Conservation (phyloP, 768 basidiomycete species). For the Suillus discolor region DNA sequence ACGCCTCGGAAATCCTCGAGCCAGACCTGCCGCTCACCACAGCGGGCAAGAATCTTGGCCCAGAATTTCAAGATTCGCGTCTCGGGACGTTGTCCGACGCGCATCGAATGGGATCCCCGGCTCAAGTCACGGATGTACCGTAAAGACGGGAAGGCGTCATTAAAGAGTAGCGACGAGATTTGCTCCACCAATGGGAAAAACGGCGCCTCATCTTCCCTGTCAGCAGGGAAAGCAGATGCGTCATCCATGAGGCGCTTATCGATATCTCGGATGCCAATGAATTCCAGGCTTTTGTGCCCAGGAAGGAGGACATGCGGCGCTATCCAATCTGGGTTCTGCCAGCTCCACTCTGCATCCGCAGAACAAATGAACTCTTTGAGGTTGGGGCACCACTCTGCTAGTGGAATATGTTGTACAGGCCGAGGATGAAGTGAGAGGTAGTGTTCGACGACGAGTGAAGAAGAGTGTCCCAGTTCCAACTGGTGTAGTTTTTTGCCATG, state of each 20-base stretch:
- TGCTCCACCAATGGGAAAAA: conserved; percentile 72
- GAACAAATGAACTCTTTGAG: conserved; percentile 70
- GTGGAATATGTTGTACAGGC: conserved; percentile 42
- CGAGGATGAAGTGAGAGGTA: conserved; percentile 53
- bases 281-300: conserved; percentile 57
- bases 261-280: conserved; percentile 75
- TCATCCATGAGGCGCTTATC: conserved; percentile 61
- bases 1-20: conserved; percentile 66
- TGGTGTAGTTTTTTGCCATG: conserved; percentile 65
- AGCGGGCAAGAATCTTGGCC: conserved; percentile 50
- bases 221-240: conserved; percentile 32
- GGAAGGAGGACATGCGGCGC: conserved; percentile 75
- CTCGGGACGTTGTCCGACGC: conserved; percentile 37
- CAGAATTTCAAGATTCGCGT: conserved; percentile 48
- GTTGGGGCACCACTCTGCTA: conserved; percentile 73
- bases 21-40: conserved; percentile 57
- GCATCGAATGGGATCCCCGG: conserved; percentile 55
- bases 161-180: conserved; percentile 57
- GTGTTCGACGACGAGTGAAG: conserved; percentile 66
- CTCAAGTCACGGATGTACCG: conserved; percentile 68
- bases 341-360: conserved; percentile 82
- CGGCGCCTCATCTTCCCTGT: conserved; percentile 43
- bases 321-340: conserved; percentile 80
- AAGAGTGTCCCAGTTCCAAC: conserved; percentile 74
- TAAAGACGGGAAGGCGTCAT: conserved; percentile 63